A percentile compares a stretch with the other conserved stretches of the same genome.
Conservation (phyloP, 225 moss, liverwort and hornwort genomes). For the Bryum argenteum region DNA sequence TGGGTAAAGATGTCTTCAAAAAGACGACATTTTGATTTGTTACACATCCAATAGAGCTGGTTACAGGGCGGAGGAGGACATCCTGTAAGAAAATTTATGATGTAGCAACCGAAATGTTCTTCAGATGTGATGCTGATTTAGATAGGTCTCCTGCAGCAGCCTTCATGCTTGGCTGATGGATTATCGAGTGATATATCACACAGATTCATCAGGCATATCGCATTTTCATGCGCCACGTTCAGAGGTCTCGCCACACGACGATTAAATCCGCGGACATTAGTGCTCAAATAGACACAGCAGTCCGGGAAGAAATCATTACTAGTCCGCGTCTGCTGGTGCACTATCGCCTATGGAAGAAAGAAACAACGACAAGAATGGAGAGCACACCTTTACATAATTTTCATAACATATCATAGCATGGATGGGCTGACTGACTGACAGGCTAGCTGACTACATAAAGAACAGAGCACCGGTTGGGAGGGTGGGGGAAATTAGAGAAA, state of each 20-base stretch:
- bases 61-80: too few relatives aligned
- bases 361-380: background rate
- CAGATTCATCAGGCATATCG: conserved; percentile 3
- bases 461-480: background rate
- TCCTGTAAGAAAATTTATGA: background rate
- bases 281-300: background rate
- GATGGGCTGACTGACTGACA: too few relatives aligned
- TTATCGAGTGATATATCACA: background rate
- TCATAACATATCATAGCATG: too few relatives aligned
- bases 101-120: background rate
- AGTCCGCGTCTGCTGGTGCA: background rate
- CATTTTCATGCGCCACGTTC: background rate
- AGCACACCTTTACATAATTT: background rate
- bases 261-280: background rate
- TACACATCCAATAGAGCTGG: background rate
- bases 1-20: background rate
- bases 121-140: background rate
- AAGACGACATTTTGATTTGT: background rate
- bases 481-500: background rate
- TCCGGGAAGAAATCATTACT: background rate
- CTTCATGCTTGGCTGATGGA: background rate
- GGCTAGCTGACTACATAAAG: background rate
- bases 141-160: background rate
- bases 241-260: background rate
- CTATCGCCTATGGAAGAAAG: background rate